These are phyloP conservation scores for Ophiocordyceps unilateralis DNA, from an alignment of 2,329 filamentous ascomycete genomes.

Conservation along the genomic window DNA sequence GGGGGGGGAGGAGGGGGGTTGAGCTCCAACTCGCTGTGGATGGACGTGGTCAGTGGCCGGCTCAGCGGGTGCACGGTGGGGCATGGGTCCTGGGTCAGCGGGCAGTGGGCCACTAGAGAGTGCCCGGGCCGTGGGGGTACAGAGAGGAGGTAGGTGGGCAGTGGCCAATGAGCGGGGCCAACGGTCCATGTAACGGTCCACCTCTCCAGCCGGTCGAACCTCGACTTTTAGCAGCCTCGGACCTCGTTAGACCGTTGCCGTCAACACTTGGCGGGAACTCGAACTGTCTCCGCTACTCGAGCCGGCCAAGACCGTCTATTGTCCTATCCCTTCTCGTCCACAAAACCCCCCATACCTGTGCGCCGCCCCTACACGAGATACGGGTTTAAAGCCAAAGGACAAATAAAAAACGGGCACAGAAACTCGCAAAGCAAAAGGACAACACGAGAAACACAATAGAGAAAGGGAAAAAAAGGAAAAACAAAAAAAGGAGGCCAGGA, in stretches of 20 bases:
- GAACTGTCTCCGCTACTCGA: too few species aligned
- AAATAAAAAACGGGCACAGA: background rate
- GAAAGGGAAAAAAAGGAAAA: background rate
- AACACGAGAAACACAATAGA: background rate
- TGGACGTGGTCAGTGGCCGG: background rate
- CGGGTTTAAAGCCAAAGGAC: too few species aligned
- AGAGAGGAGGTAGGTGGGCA: too few species aligned
- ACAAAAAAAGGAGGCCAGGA: background rate
- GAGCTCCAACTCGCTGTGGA: background rate
- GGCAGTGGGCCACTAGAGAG: background rate
- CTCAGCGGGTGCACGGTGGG: background rate
- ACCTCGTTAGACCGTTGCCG: too few species aligned
- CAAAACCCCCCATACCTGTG: background rate
- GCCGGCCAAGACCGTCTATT: background rate
- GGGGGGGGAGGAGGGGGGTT: too few species aligned
- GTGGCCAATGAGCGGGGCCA: too few species aligned
- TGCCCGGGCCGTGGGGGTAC: background rate
- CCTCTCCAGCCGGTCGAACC: background rate
- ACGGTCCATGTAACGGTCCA: too few species aligned
- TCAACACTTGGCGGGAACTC: too few species aligned
- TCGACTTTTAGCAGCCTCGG: background rate
- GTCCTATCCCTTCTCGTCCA: background rate
- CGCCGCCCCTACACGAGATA: background rate
- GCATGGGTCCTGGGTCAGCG: background rate
- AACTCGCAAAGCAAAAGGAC: background rate